Percentiles rank a stretch among this genome's conserved stretches.
phyloP scores from a whole-genome alignment of 345 rosid genomes.

The Turnera subulata region DNA sequence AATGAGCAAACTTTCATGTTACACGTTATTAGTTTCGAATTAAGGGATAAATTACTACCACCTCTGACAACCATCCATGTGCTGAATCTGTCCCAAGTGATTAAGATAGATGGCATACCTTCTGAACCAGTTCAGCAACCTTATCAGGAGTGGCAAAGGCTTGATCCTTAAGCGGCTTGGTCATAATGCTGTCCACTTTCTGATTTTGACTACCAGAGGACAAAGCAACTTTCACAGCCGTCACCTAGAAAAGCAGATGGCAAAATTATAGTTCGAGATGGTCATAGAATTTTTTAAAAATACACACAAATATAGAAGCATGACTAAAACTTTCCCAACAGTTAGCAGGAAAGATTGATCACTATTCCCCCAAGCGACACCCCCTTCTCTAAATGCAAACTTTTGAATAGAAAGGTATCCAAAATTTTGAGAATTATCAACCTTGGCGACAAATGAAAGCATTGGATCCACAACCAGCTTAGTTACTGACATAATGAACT shows the following conservation, averaged over 20 bases:
- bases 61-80: not conserved
- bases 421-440: constrained; percentile 17
- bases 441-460: constrained; percentile 99
- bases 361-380: not conserved
- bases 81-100: not conserved
- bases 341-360: not conserved
- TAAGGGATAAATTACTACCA: no score
- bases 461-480: constrained; percentile 95
- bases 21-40: no score
- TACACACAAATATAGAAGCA: not conserved
- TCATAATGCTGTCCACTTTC: constrained; percentile 61
- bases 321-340: not conserved
- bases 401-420: constrained; percentile 1
- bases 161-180: constrained; percentile 88
- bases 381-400: not conserved
- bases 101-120: constrained; percentile 43
- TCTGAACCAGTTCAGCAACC: constrained; percentile 91
- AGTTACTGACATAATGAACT: constrained; percentile 94
- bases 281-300: no score
- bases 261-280: not conserved
- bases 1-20: no score
- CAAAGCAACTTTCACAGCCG: constrained; percentile 77
- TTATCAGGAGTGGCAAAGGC: constrained; percentile 94
- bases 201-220: constrained; percentile 59
- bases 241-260: constrained; percentile 48